Evolutionary conservation across 805 yeast genomes (phyloP), one percentile per base, ranked within the genome.

Genomic region (Cyberlindnera xishuangbannaensis): DNA sequence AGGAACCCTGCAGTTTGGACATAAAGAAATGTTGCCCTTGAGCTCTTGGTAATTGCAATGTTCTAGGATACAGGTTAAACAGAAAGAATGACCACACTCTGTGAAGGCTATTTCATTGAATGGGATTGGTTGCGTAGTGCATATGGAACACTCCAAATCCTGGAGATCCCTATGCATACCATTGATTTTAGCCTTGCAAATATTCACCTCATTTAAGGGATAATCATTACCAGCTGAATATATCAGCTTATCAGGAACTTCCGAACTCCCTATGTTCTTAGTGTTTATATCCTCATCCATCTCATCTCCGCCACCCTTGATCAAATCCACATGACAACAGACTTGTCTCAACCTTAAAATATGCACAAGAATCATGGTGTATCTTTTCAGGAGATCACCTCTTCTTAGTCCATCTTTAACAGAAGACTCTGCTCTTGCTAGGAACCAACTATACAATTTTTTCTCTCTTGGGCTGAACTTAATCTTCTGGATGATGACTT

Each of bases 281-380:
- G 36, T 39, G 33, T 40, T 25, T 28, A 66, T 50, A 30, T 67
- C 70, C 20, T 71, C 79, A 40, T 74, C 80, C 51, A 72, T 69
- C 30, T 74, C 80, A 39, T 64, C 68, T 25, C 56, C 55, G 2
- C 64, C 60, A 8, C 71, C 60, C 4, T 70, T 68, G 1, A 87
- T 70, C 36, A 88, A 61, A 34, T 74, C 75, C 13, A 81, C 69
- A 53, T 90, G 96, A 50, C 95, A 86, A 53, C 97, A 90, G 0
- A 82, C 72, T 54, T 90, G 97, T 39, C 97, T 67, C 24, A 90
- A 64, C 36, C 97, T 65, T 42, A 90, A 57, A 33, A 90, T 80
- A 51, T 84, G 92, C 2, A 92, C 80, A 44, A 90, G 62, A 45
- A 90, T 84, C 18, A 83, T 76, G 2, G 92, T 75, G 54, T 84